Conservation (phyloP, 306 rosid genomes). For the Astragalus membranaceus region DNA sequence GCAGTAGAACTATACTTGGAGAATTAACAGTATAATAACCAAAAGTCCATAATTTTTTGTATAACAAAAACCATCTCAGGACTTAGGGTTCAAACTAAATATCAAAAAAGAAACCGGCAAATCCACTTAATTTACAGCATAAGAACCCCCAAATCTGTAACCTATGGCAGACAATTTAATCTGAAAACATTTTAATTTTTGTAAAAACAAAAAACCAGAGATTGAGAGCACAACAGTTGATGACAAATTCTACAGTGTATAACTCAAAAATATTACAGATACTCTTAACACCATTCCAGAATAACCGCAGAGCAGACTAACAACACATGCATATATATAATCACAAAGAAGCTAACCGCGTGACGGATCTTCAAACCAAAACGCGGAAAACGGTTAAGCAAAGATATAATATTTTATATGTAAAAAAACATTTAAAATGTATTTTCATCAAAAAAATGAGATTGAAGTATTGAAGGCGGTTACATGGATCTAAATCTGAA, state of each 20-base stretch:
- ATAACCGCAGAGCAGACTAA: not conserved
- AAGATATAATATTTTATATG: not conserved
- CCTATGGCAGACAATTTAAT: constrained; percentile 7
- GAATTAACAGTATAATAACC: not conserved
- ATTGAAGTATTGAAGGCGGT: not conserved
- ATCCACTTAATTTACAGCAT: constrained; percentile 17
- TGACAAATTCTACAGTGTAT: constrained; percentile 1
- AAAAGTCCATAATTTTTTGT: not conserved
- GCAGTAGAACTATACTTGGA: not conserved
- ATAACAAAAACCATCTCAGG: constrained; percentile 11
- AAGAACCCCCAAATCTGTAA: constrained; percentile 14
- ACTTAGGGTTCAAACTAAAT: constrained; percentile 16
- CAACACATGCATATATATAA: not conserved
- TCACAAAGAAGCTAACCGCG: too few relatives aligned
- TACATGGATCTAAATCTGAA: constrained; percentile 40
- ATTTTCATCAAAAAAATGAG: constrained; percentile 7
- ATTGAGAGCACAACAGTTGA: constrained; percentile 2
- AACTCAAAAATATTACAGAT: constrained; percentile 5
- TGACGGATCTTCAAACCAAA: too few relatives aligned
- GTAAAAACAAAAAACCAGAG: not conserved
- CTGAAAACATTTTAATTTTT: not conserved
- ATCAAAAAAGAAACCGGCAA: not conserved
- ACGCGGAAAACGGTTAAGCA: not conserved
- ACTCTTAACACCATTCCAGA: not conserved
- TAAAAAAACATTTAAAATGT: not conserved